These are phyloP conservation scores for Amanita pseudoporphyria DNA, from an alignment of 768 basidiomycete species.

Conservation along the genomic window DNA sequence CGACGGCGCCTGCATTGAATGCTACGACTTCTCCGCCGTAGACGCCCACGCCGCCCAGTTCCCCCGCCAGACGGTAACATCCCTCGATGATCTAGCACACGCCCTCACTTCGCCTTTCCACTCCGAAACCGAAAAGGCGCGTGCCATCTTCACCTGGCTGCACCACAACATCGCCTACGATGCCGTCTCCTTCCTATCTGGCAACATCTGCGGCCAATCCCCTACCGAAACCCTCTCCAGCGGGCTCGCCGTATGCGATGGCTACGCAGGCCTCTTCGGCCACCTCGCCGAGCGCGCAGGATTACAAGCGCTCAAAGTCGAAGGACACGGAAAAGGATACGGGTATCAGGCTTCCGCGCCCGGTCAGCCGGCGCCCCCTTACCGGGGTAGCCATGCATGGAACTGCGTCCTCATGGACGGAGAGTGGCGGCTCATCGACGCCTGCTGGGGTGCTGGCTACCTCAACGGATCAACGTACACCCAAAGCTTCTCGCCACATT, in stretches of 20 bases:
- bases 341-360: slow-evolving; percentile 26
- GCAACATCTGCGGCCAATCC: slow-evolving; percentile 26
- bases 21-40: slow-evolving; percentile 31
- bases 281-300: slow-evolving; percentile 29
- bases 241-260: slow-evolving; percentile 40
- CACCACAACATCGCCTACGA: slow-evolving; percentile 39
- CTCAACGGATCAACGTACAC: slow-evolving; percentile 25
- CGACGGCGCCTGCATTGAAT: slow-evolving; percentile 25
- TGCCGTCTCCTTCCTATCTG: slow-evolving; percentile 31
- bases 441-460: slow-evolving; percentile 41
- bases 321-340: slow-evolving; percentile 38
- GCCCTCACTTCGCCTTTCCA: slow-evolving; percentile 32
- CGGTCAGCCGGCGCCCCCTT: slow-evolving; percentile 25
- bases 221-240: slow-evolving; percentile 29
- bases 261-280: slow-evolving; percentile 36
- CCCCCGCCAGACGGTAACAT: slow-evolving; percentile 29
- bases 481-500: slow-evolving; percentile 26
- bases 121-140: slow-evolving; percentile 33
- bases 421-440: slow-evolving; percentile 36
- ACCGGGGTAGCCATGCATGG: slow-evolving; percentile 37
- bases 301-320: slow-evolving; percentile 29
- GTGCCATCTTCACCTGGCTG: slow-evolving; percentile 38
- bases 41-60: slow-evolving; percentile 35
- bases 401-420: slow-evolving; percentile 34
- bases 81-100: slow-evolving; percentile 29